phyloP scores from a whole-genome alignment of 176 grass and related monocot genomes.

The Tillandsia fasciculata region DNA sequence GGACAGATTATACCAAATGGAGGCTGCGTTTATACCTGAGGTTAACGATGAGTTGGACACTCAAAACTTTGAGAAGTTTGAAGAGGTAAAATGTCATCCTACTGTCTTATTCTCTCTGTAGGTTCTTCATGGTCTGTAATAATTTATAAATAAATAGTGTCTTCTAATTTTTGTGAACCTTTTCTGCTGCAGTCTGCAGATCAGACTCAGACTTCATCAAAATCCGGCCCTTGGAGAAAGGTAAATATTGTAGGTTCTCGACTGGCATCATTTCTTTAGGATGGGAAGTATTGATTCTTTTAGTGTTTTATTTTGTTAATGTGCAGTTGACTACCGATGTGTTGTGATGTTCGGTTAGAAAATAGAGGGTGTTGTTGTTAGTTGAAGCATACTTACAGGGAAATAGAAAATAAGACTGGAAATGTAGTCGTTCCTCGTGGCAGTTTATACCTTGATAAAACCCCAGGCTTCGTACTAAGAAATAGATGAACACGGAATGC shows the following conservation, averaged over 20 bases:
- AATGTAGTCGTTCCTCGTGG: too few relatives aligned
- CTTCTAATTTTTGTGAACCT: not conserved
- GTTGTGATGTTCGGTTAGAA: not conserved
- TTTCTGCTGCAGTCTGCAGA: constrained; percentile 41
- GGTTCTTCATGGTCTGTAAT: not conserved
- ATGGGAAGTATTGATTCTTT: not conserved
- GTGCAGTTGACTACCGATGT: not conserved
- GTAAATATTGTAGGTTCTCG: constrained; percentile 24
- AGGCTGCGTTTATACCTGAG: constrained; percentile 87
- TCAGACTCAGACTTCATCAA: constrained; percentile 50
- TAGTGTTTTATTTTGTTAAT: not conserved
- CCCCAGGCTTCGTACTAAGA: too few relatives aligned
- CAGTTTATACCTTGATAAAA: too few relatives aligned
- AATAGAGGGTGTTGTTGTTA: not conserved
- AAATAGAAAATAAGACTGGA: too few relatives aligned
- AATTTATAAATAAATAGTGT: too few relatives aligned
- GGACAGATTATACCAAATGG: constrained; percentile 66
- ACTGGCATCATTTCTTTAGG: not conserved
- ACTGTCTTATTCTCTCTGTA: constrained; percentile 14
- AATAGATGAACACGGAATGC: too few relatives aligned
- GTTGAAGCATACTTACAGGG: not conserved
- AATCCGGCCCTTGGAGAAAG: constrained; percentile 90
- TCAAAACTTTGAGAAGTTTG: constrained; percentile 96
- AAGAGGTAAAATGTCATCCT: constrained; percentile 47
- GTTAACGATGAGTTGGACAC: constrained; percentile 95